Evolutionary conservation across 2,329 filamentous ascomycete genomes (phyloP).

Genomic region (Bimuria novae-zelandiae): DNA sequence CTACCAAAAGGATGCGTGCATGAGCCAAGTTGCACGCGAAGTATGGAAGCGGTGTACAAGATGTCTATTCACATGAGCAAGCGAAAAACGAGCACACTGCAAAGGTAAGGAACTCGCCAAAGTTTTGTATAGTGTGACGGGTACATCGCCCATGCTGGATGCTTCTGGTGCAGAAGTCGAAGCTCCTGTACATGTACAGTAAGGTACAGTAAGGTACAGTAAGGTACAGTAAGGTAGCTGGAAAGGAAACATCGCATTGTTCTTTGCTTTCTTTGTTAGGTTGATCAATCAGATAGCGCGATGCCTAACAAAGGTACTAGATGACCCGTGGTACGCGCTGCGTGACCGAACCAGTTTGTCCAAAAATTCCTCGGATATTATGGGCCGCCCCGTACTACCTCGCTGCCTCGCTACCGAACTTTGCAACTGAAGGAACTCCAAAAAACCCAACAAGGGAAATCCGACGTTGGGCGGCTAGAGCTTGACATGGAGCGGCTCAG

Average conservation of each 20-base stretch:
- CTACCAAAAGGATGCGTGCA: slow-evolving; percentile 28
- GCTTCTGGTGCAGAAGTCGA: background rate
- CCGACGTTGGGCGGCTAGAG: background rate
- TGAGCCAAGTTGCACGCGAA: slow-evolving; percentile 13
- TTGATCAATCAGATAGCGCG: background rate
- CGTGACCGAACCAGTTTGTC: slow-evolving; percentile 20
- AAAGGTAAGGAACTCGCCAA: background rate
- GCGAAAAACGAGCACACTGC: background rate
- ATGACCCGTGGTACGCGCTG: slow-evolving; percentile 18
- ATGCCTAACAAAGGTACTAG: slow-evolving; percentile 5
- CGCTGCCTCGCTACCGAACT: slow-evolving; percentile 37
- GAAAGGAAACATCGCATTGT: background rate
- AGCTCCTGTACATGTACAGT: too few species aligned
- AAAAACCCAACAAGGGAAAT: background rate
- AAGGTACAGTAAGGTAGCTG: too few species aligned
- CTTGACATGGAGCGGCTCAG: background rate
- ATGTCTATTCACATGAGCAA: background rate
- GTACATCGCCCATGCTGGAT: too few species aligned
- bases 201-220: too few species aligned
- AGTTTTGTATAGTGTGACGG: background rate
- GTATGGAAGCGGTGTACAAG: background rate
- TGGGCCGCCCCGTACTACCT: slow-evolving; percentile 41
- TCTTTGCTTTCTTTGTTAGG: slow-evolving; percentile 1
- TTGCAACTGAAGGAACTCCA: slow-evolving; percentile 1
- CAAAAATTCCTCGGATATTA: slow-evolving; percentile 25